phyloP scores from a whole-genome alignment of 2,329 filamentous ascomycete species.

The Dactylellina cionopaga region DNA sequence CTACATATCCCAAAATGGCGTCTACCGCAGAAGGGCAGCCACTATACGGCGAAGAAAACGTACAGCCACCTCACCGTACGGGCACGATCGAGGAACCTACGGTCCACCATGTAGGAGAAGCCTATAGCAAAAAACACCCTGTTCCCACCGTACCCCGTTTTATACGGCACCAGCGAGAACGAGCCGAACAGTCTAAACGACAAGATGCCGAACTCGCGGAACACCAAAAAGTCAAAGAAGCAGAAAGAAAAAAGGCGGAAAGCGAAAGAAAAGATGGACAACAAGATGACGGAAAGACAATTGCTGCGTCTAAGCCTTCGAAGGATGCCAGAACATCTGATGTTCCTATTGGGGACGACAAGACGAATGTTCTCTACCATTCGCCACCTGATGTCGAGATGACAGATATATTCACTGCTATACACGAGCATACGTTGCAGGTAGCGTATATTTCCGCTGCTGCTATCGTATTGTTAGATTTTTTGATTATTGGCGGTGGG shows the following conservation, averaged over 20 bases:
- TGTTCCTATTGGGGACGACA: conserved; percentile 94
- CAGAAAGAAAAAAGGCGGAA: neutral
- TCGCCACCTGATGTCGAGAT: conserved; percentile 50
- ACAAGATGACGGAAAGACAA: neutral
- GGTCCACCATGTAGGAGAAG: conserved; percentile 40
- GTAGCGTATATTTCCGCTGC: conserved; percentile 42
- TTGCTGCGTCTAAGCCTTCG: conserved; percentile 1
- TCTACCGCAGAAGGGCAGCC: conserved; percentile 17
- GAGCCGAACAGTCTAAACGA: conserved; percentile 31
- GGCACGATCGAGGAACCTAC: conserved; percentile 40
- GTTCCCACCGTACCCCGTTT: conserved; percentile 44
- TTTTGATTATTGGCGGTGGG: conserved; percentile 40
- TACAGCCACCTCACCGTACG: conserved; percentile 11
- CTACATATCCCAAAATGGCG: conserved; percentile 13
- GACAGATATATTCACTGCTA: conserved; percentile 35
- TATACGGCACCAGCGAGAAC: conserved; percentile 40
- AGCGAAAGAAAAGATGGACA: neutral
- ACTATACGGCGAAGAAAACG: neutral
- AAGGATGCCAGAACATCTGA: conserved; percentile 73
- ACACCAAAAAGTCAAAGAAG: conserved; percentile 15
- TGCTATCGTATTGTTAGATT: conserved; percentile 39
- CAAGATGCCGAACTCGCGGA: conserved; percentile 41
- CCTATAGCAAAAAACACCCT: conserved; percentile 39
- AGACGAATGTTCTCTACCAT: conserved; percentile 74
- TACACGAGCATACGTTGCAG: conserved; percentile 57